A percentile compares a stretch with the other conserved stretches of the same genome.
phyloP scores from a whole-genome alignment of 768 basidiomycete species.

The Tricholoma sp. region DNA sequence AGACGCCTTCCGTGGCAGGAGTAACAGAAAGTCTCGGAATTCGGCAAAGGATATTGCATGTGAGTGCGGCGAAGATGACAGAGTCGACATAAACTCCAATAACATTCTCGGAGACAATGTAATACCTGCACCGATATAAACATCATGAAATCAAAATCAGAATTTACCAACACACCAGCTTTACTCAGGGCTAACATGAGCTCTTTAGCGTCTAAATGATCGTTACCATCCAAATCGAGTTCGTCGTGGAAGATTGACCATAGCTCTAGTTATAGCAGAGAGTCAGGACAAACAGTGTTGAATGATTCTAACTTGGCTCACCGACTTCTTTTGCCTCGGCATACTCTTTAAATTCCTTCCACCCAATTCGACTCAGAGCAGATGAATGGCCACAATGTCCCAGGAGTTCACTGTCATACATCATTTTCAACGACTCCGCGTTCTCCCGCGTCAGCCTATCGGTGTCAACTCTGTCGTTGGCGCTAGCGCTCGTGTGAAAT shows the following conservation, averaged over 20 bases:
- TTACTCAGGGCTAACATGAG: conserved; percentile 45
- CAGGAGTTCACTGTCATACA: conserved; percentile 77
- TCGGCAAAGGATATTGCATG: conserved; percentile 72
- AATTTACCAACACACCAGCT: conserved; percentile 49
- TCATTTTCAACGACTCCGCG: conserved; percentile 57
- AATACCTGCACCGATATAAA: conserved; percentile 43
- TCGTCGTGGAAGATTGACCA: conserved; percentile 92
- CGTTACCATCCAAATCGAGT: conserved; percentile 86
- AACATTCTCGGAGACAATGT: conserved; percentile 63
- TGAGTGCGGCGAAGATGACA: conserved; percentile 68
- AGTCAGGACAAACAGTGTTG: conserved; percentile 11
- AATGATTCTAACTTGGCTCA: conserved; percentile 27
- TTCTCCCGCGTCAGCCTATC: conserved; percentile 48
- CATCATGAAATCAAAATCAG: conserved; percentile 9
- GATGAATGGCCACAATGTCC: conserved; percentile 42
- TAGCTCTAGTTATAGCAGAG: conserved; percentile 48
- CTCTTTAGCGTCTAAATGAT: conserved; percentile 59
- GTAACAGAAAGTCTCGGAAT: conserved; percentile 85
- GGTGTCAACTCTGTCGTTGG: conserved; percentile 7
- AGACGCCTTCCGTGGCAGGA: conserved; percentile 77
- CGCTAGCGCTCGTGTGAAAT: conserved; percentile 5
- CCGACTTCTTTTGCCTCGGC: conserved; percentile 79
- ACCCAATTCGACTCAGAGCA: conserved; percentile 47
- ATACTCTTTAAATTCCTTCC: conserved; percentile 71
- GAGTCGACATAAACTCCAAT: conserved; percentile 73